Evolutionary conservation across 2,329 filamentous ascomycete species (phyloP).

Genomic region (Apiospora hydei): DNA sequence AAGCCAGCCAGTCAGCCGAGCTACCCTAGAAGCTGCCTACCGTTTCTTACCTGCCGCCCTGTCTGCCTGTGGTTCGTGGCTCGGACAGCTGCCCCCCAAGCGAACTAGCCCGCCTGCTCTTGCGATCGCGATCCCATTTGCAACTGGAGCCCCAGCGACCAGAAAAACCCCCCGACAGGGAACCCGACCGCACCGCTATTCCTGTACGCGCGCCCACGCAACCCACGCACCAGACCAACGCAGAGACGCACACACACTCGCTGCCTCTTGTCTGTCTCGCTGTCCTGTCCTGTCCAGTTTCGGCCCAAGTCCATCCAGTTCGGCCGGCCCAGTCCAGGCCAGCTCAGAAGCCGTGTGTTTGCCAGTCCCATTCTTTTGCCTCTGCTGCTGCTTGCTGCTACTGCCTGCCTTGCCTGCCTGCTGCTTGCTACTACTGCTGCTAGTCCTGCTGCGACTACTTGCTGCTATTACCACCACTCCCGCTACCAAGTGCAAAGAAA

Average conservation of each 20-base stretch:
- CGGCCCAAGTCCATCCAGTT: slow-evolving; percentile 10
- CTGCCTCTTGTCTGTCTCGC: neutral
- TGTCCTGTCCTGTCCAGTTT: slow-evolving; percentile 3
- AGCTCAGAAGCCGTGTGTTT: neutral
- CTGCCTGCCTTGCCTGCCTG: neutral
- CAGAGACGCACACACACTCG: neutral
- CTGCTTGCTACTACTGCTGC: neutral
- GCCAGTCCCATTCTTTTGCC: slow-evolving; percentile 20
- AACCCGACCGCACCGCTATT: slow-evolving; percentile 10
- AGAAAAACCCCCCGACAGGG: slow-evolving; percentile 1
- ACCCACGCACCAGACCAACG: slow-evolving; percentile 1
- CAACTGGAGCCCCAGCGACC: slow-evolving; percentile 13
- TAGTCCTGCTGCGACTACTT: neutral
- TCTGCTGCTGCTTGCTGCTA: slow-evolving; percentile 10
- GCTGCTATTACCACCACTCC: neutral
- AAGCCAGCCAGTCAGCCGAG: neutral
- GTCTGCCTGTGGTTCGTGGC: neutral
- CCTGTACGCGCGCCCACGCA: slow-evolving; percentile 4
- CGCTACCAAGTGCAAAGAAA: neutral
- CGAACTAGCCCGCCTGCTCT: slow-evolving; percentile 6
- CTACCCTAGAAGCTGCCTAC: neutral
- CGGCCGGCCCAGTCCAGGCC: neutral
- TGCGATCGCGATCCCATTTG: slow-evolving; percentile 23
- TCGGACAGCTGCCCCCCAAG: slow-evolving; percentile 11
- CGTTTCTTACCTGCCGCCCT: slow-evolving; percentile 2